Base-by-base conservation (phyloP, 176 grass and related monocot species). In the Aegilops umbellulata region DNA sequence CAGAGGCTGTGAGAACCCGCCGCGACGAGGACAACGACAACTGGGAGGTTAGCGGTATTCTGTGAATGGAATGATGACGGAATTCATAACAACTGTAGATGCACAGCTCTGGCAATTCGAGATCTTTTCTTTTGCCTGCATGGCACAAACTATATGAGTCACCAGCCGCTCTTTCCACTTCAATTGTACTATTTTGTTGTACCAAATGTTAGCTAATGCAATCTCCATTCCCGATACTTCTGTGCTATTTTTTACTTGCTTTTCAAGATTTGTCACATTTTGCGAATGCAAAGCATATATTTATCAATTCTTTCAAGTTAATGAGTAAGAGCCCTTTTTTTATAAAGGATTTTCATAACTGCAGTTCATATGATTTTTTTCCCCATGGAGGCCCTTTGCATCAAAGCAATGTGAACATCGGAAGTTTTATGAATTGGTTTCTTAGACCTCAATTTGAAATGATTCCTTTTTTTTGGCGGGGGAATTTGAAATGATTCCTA, bases 11-110 rank as follows among this genome's bases (percentile, higher is more conserved):
- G 2, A 41, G 77, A 24, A 89, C 46, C 64, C 42, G 67, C 76
- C 65, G 84, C 1, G 93, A 94, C 0, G 93, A 94, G 12, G 76
- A 86, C 23, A 60, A 91, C 2, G 93, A 94, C 82, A 94, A 94
- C 87, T 92, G 93, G 93, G 85, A 92, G 14, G 39, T 92, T 78
- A 83, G 55, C 16, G 93, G 86, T 17, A 55, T 94, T 72, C 89
- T 91, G 47, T 94, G 68, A 94, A 87, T 83, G 62, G 85, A 87
- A 77, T 6, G 58, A 77, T 20, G 46, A 20, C 41, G 41, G 35
- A 51, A 41, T 41, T 85, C 68, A 49, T 80, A 86, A 55, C 65
- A 27, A 39, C 72, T 65, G 13, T 63, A 24, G 69, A 81, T 73
- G 49, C 63, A 85, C 23, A 34, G 14, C 67, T 81, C 26, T 63